Conservation (phyloP, 2,329 filamentous ascomycete genomes). For the Sclerotinia minor region DNA sequence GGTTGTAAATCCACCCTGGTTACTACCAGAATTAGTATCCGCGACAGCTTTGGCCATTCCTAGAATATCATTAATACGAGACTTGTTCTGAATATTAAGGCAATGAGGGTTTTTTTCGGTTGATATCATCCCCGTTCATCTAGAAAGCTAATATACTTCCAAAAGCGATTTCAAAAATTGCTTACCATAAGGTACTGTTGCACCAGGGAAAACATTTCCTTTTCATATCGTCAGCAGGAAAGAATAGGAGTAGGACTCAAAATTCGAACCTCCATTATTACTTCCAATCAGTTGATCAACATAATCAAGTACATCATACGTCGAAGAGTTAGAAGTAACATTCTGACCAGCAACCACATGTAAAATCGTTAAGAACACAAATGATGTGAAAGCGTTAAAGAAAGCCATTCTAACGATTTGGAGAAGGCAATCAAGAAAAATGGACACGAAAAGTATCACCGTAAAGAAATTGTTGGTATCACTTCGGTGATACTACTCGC, state of each 20-base stretch:
- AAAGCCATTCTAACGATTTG: slow-evolving; percentile 25
- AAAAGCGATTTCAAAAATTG: background rate
- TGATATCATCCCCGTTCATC: background rate
- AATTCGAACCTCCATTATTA: slow-evolving; percentile 50
- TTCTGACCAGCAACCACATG: slow-evolving; percentile 28
- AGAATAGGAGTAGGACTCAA: background rate
- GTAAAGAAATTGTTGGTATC: too few relatives aligned
- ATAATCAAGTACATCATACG: slow-evolving; percentile 45
- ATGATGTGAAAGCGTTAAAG: background rate
- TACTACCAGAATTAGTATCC: slow-evolving; percentile 53
- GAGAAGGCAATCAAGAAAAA: background rate
- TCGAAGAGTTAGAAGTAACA: slow-evolving; percentile 26
- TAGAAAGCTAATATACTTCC: background rate
- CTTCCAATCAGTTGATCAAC: slow-evolving; percentile 57
- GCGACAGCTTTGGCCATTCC: slow-evolving; percentile 54
- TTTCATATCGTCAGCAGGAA: slow-evolving; percentile 5
- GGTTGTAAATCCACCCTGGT: slow-evolving; percentile 57
- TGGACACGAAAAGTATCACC: background rate
- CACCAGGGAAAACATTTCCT: slow-evolving; percentile 56
- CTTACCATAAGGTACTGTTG: slow-evolving; percentile 52
- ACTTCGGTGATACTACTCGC: too few relatives aligned
- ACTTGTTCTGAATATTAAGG: background rate
- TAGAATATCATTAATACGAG: slow-evolving; percentile 33
- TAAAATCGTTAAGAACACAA: slow-evolving; percentile 16
- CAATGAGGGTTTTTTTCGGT: background rate